Base-by-base conservation (phyloP, 208 protist genomes). In the Trypanosoma platydactyli region DNA sequence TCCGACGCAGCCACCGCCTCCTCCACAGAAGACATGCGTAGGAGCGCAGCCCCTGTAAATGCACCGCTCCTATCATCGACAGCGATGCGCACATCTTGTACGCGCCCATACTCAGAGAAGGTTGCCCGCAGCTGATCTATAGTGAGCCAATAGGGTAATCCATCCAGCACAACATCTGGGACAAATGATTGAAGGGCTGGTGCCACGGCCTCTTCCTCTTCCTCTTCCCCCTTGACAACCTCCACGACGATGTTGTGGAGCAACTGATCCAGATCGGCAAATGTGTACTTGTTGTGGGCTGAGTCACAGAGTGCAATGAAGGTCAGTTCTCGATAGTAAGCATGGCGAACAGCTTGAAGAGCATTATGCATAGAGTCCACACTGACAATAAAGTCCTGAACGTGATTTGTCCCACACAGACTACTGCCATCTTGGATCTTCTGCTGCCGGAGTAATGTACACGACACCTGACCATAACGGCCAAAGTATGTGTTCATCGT, bases 401-500 rank as follows among this genome's bases (percentile, higher is more conserved):
- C 46, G 33, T 82, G 13, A 12, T 13, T 27, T 7, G 16, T 30
- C 20, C 48, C 52, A 3, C 41, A 44, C 29, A 27, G 15, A n/a
- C 50, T 44, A 30, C 27, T 60, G 25, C 15, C 41, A 66, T 44
- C 54, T 4, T 6, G 6, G 5, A 91, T 45, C 24, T 68, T 27
- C n/a, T 77, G 64, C 49, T 77, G 77, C 40, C 75, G 75, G 24
- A 89, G 45, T n/a, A 83, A 52, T 42, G 48, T 68, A 52, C 79
- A 84, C 44, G 78, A 79, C 7, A 91, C 84, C 78, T 95, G 89
- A 13, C 89, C 89, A 62, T 95, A 95, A 35, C 89, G 89, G 49
- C 89, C 89, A 81, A 95, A 93, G 75, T 81, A 95, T 7, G 84
- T 71, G 72, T 95, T 95, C 58, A 95, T 79, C 45, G 80, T 83